Conservation (phyloP, 2,329 filamentous ascomycete species). For the Sarocladium kiliense region DNA sequence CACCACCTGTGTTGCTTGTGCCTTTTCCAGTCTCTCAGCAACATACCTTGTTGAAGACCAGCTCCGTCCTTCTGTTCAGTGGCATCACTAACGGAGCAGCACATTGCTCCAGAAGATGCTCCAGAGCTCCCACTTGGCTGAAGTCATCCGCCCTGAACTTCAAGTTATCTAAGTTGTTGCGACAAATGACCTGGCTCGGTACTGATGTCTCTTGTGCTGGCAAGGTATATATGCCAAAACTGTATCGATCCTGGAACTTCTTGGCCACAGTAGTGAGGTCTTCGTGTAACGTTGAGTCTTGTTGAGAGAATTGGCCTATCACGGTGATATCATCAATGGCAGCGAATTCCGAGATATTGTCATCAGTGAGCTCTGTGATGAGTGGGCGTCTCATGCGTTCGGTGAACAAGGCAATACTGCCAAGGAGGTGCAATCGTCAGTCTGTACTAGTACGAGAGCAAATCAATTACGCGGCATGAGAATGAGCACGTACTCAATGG, state of each 20-base stretch:
- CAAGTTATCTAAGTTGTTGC: constrained; percentile 34
- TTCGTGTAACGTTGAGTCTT: constrained; percentile 22
- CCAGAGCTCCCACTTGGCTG: constrained; percentile 24
- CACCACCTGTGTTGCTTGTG: background rate
- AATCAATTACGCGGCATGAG: background rate
- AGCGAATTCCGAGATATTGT: constrained; percentile 24
- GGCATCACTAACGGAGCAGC: constrained; percentile 35
- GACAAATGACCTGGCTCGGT: constrained; percentile 27
- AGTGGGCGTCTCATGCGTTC: constrained; percentile 21
- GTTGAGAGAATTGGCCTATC: constrained; percentile 29
- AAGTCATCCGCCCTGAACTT: constrained; percentile 28
- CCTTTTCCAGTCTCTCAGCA: background rate
- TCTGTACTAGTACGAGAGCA: background rate
- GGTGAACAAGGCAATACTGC: constrained; percentile 27
- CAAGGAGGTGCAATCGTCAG: too few relatives aligned
- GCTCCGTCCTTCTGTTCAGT: constrained; percentile 39
- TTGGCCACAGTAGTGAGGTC: constrained; percentile 28
- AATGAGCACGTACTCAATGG: constrained; percentile 24
- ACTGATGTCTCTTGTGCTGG: background rate
- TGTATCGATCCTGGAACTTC: constrained; percentile 32
- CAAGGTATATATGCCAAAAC: constrained; percentile 29
- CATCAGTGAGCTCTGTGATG: constrained; percentile 12
- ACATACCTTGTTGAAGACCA: constrained; percentile 32
- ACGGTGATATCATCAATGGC: constrained; percentile 35
- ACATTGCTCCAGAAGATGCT: constrained; percentile 33